phyloP scores from a whole-genome alignment of 345 rosid genomes.

The Brassica incana region DNA sequence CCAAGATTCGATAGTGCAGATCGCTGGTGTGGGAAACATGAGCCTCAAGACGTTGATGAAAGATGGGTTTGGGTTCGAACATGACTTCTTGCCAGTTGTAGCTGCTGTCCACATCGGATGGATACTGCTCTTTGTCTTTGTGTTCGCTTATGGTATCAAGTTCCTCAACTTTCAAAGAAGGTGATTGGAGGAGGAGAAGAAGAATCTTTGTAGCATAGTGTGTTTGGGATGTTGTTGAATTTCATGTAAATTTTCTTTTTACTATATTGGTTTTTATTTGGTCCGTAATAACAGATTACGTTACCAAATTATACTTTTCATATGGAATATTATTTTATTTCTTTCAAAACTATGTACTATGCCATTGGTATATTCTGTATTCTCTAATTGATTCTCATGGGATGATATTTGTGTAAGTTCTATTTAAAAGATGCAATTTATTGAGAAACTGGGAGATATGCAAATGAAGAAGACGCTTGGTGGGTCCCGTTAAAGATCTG shows the following conservation, averaged over 20 bases:
- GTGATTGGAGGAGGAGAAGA: slow-evolving; percentile 17
- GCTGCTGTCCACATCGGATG: slow-evolving; percentile 57
- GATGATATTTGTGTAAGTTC: too few species aligned
- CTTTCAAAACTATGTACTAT: neutral
- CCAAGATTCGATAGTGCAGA: slow-evolving; percentile 26
- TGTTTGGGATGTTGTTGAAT: neutral
- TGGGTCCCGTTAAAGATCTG: too few species aligned
- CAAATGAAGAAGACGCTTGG: too few species aligned
- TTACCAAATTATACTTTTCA: neutral
- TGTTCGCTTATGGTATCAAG: slow-evolving; percentile 58
- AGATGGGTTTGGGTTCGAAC: slow-evolving; percentile 47
- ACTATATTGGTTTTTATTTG: neutral
- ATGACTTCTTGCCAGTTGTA: slow-evolving; percentile 62
- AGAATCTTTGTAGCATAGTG: neutral
- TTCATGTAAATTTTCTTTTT: slow-evolving; percentile 24
- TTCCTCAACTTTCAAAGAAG: slow-evolving; percentile 64
- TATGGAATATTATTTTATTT: neutral
- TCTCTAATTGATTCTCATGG: too few species aligned
- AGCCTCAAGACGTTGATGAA: slow-evolving; percentile 52
- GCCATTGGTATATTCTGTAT: too few species aligned
- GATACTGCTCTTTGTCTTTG: slow-evolving; percentile 50
- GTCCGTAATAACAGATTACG: neutral
- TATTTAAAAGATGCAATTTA: too few species aligned
- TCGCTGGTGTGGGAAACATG: slow-evolving; percentile 44
- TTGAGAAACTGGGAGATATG: too few species aligned